phyloP scores from a whole-genome alignment of 116 monocot species.

The Posidonia oceanica region DNA sequence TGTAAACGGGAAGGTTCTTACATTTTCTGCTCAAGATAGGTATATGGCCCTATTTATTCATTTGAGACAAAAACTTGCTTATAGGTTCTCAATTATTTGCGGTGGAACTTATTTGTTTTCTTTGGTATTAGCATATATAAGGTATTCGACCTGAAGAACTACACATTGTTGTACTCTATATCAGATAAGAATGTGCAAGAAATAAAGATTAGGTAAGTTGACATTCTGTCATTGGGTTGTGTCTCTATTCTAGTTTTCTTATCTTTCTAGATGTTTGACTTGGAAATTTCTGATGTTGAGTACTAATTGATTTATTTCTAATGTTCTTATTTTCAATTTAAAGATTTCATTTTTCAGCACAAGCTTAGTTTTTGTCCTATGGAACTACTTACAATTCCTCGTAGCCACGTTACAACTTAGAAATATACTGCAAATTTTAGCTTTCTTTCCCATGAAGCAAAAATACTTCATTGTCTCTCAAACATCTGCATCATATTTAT shows the following conservation, averaged over 20 bases:
- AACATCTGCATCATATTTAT: too few species aligned
- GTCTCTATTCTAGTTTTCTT: background rate
- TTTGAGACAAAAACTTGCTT: background rate
- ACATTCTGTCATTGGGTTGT: background rate
- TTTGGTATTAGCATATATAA: slow-evolving; percentile 54
- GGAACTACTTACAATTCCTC: too few species aligned
- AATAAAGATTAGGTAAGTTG: slow-evolving; percentile 76
- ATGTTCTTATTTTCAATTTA: too few species aligned
- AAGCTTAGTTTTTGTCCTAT: too few species aligned
- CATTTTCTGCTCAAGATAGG: slow-evolving; percentile 74
- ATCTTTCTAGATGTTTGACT: background rate
- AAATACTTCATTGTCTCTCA: too few species aligned
- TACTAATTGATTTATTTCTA: too few species aligned
- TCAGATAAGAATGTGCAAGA: slow-evolving; percentile 76
- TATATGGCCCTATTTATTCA: slow-evolving; percentile 1
- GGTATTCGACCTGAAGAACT: slow-evolving; percentile 86
- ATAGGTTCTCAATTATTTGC: background rate
- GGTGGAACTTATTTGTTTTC: background rate
- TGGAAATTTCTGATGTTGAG: background rate
- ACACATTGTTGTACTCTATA: slow-evolving; percentile 64
- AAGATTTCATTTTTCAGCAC: too few species aligned
- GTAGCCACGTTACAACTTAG: too few species aligned
- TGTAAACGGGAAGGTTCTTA: slow-evolving; percentile 84
- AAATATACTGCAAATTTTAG: too few species aligned
- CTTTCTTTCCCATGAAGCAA: too few species aligned